Percentiles rank a stretch among this genome's conserved stretches.
phyloP scores from a whole-genome alignment of 164 flowering plant species.

The Dillenia turbinata region DNA sequence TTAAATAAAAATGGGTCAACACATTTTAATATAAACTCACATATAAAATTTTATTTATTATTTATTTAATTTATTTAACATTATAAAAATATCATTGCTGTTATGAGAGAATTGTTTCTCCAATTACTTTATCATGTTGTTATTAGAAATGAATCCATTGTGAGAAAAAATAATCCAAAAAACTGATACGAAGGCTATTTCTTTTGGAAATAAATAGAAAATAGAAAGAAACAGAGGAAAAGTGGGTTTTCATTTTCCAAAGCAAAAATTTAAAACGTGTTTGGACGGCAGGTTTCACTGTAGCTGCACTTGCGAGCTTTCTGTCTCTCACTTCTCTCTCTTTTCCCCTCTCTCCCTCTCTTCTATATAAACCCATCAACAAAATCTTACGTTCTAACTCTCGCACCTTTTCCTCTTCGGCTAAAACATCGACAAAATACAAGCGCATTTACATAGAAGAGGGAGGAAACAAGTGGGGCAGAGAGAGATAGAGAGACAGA shows the following conservation, averaged over 20 bases:
- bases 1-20: too few relatives aligned
- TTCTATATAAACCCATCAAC: neutral
- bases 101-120: too few relatives aligned
- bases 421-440: neutral
- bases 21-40: too few relatives aligned
- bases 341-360: neutral
- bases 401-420: neutral
- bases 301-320: too few relatives aligned
- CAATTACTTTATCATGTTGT: too few relatives aligned
- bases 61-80: too few relatives aligned
- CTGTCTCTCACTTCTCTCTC: neutral
- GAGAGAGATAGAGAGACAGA: neutral
- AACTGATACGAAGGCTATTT: too few relatives aligned
- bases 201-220: neutral
- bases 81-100: too few relatives aligned
- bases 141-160: too few relatives aligned
- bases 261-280: slow-evolving; percentile 10
- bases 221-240: neutral
- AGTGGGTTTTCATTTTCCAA: neutral
- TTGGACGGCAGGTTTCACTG: slow-evolving; percentile 11
- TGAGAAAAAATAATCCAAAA: too few relatives aligned
- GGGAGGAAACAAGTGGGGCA: slow-evolving; percentile 1
- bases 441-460: neutral
- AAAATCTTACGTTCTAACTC: neutral
- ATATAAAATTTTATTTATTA: too few relatives aligned